phyloP scores from a whole-genome alignment of 441 rosid species.

The Corymbia citriodora region DNA sequence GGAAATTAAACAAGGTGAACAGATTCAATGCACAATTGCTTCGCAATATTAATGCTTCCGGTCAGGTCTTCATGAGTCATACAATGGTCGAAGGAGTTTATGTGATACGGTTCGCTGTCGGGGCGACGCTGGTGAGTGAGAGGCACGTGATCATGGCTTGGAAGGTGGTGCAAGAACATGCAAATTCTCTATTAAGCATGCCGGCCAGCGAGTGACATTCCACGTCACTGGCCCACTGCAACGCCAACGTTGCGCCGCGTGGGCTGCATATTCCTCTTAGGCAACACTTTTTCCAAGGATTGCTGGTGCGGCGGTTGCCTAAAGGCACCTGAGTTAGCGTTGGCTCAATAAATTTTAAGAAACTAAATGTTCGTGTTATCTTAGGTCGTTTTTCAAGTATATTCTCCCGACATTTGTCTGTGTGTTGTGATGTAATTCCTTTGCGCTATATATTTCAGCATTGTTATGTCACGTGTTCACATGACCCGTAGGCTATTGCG shows the following conservation, averaged over 20 bases:
- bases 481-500: no score
- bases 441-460: no score
- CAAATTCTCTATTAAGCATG: not conserved
- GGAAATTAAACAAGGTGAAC: not conserved
- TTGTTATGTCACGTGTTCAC: no score
- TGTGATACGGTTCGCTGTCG: slow-evolving; percentile 32
- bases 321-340: not conserved
- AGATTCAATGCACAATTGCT: not conserved
- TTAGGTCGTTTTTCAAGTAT: no score
- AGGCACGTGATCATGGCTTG: slow-evolving; percentile 34
- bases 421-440: no score
- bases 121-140: slow-evolving; percentile 42
- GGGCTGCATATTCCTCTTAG: not conserved
- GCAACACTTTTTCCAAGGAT: not conserved
- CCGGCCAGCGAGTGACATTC: not conserved
- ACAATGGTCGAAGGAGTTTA: slow-evolving; percentile 20
- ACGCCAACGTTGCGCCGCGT: not conserved
- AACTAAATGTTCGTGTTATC: no score
- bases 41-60: not conserved
- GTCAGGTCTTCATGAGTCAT: slow-evolving; percentile 33
- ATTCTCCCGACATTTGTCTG: no score
- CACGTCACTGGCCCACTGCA: not conserved
- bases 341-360: no score
- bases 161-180: slow-evolving; percentile 23
- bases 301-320: not conserved